Conservation (phyloP, 495 filamentous ascomycete genomes). For the Penicillium bovifimosum region DNA sequence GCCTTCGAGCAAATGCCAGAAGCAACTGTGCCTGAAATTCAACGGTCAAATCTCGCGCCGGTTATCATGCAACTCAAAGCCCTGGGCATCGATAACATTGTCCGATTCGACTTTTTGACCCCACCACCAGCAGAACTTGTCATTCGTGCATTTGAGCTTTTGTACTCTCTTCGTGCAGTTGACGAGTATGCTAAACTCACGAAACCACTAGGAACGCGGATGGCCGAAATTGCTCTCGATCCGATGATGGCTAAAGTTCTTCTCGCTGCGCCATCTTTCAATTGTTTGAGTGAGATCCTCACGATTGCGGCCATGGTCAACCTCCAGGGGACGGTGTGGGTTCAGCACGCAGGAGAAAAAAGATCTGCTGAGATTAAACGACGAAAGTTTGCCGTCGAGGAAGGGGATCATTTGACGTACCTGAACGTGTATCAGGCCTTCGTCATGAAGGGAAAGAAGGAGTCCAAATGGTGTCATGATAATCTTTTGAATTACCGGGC, state of each 20-base stretch:
- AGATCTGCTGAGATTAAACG: constrained; percentile 66
- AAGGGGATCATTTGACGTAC: constrained; percentile 93
- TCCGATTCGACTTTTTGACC: constrained; percentile 85
- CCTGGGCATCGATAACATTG: constrained; percentile 91
- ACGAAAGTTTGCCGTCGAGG: constrained; percentile 83
- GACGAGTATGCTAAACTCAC: constrained; percentile 91
- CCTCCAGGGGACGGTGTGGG: constrained; percentile 74
- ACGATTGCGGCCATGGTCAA: constrained; percentile 94
- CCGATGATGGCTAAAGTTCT: constrained; percentile 96
- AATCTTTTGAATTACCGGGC: constrained; percentile 82
- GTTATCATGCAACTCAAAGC: constrained; percentile 92
- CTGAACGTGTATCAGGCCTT: constrained; percentile 93
- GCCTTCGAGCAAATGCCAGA: constrained; percentile 65
- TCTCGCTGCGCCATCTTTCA: constrained; percentile 68
- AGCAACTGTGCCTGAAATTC: constrained; percentile 81
- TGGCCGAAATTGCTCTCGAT: constrained; percentile 93
- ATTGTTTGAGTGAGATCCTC: constrained; percentile 78
- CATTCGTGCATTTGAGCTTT: constrained; percentile 78
- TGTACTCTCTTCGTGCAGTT: constrained; percentile 84
- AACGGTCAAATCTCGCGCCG: constrained; percentile 86
- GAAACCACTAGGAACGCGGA: constrained; percentile 74
- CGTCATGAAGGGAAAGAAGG: constrained; percentile 77
- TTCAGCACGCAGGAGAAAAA: constrained; percentile 70
- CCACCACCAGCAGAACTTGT: constrained; percentile 84
- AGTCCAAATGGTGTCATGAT: constrained; percentile 79